phyloP scores from a whole-genome alignment of 164 flowering plant species.

The Saururus chinensis region DNA sequence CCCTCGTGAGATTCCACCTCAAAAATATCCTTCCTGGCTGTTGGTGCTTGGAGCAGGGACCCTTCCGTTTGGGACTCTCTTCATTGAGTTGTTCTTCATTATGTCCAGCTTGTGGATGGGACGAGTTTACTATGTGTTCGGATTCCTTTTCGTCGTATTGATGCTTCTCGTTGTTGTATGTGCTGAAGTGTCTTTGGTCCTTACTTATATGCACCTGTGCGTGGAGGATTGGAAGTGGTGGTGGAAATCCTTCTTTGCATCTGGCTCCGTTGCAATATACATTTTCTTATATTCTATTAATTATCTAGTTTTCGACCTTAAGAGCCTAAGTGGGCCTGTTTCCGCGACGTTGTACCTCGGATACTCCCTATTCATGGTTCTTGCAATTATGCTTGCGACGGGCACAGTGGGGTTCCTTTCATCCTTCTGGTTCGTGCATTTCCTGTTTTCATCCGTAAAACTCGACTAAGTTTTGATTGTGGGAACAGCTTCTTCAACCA shows the following conservation, averaged over 20 bases:
- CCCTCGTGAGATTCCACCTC: constrained; percentile 79
- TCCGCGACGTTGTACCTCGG: constrained; percentile 78
- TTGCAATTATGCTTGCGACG: constrained; percentile 71
- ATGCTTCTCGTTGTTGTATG: constrained; percentile 78
- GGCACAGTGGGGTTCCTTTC: constrained; percentile 83
- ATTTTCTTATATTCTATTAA: constrained; percentile 76
- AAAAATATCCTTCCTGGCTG: constrained; percentile 80
- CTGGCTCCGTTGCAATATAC: constrained; percentile 81
- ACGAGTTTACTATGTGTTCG: constrained; percentile 78
- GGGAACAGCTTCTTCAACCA: background rate
- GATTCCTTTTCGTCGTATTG: constrained; percentile 63
- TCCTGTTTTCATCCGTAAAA: constrained; percentile 78
- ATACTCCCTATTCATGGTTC: constrained; percentile 70
- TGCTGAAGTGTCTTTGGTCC: constrained; percentile 77
- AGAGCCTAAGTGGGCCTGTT: constrained; percentile 74
- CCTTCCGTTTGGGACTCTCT: constrained; percentile 81
- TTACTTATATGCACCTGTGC: constrained; percentile 87
- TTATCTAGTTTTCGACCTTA: constrained; percentile 71
- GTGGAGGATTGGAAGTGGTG: constrained; percentile 93
- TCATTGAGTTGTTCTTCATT: constrained; percentile 87
- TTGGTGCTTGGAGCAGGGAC: constrained; percentile 90
- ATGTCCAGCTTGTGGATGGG: constrained; percentile 95
- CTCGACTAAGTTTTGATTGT: constrained; percentile 33
- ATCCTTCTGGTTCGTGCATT: constrained; percentile 85
- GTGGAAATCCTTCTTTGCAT: constrained; percentile 96